Percentiles rank a stretch among this genome's conserved stretches.
Evolutionary conservation across 768 basidiomycete genomes (phyloP).

Genomic region (Coprinopsis sp.): DNA sequence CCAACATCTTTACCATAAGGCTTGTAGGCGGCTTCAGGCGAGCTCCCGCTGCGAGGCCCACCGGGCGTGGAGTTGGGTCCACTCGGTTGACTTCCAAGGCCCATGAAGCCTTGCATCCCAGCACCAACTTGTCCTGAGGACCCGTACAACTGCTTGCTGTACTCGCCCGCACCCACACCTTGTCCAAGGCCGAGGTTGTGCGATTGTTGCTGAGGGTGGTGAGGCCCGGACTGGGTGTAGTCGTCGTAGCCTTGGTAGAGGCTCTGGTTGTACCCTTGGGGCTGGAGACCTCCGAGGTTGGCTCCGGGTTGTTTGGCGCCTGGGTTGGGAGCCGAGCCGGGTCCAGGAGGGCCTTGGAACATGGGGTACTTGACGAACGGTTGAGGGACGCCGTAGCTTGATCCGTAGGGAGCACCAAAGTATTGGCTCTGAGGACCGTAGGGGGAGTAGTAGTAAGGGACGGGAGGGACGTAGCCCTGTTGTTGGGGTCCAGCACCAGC

Average conservation of each 20-base stretch:
- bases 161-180: slow-evolving; percentile 34
- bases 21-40: slow-evolving; percentile 74
- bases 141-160: slow-evolving; percentile 45
- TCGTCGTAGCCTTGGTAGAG: slow-evolving; percentile 53
- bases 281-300: slow-evolving; percentile 42
- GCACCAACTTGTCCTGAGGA: slow-evolving; percentile 40
- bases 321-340: slow-evolving; percentile 60
- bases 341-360: slow-evolving; percentile 70
- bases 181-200: slow-evolving; percentile 42
- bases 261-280: slow-evolving; percentile 52
- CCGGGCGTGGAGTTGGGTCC: slow-evolving; percentile 34
- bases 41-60: slow-evolving; percentile 50
- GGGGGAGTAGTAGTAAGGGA: slow-evolving; percentile 50
- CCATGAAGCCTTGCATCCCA: slow-evolving; percentile 71
- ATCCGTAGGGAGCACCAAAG: slow-evolving; percentile 66
- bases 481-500: slow-evolving; percentile 55
- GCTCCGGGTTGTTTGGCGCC: slow-evolving; percentile 61
- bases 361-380: slow-evolving; percentile 75
- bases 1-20: slow-evolving; percentile 68
- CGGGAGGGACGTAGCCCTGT: slow-evolving; percentile 58
- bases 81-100: slow-evolving; percentile 47
- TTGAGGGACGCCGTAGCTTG: slow-evolving; percentile 54
- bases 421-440: slow-evolving; percentile 73
- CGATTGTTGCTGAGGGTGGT: slow-evolving; percentile 53
- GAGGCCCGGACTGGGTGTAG: slow-evolving; percentile 47